phyloP scores from a whole-genome alignment of 2,329 filamentous ascomycete genomes.

The Aspergillus uvarum region DNA sequence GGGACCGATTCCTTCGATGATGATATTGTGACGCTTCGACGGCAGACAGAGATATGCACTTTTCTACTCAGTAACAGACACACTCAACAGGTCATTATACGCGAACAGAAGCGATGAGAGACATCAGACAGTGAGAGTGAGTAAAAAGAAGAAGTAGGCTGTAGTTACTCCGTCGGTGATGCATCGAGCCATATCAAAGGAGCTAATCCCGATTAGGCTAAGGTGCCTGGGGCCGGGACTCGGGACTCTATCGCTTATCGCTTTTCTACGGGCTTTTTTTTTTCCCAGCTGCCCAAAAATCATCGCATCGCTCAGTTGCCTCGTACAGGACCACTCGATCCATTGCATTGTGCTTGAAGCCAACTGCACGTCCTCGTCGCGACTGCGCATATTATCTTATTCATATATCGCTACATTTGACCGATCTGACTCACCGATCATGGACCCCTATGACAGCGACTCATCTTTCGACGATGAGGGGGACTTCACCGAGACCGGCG shows the following conservation, averaged over 20 bases:
- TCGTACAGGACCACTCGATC: neutral
- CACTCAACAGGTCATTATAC: too few relatives aligned
- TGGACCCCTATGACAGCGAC: slow-evolving; percentile 84
- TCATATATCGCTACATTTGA: neutral
- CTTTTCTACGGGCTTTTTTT: slow-evolving; percentile 18
- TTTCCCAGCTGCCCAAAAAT: slow-evolving; percentile 5
- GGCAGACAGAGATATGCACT: neutral
- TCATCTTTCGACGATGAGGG: slow-evolving; percentile 67
- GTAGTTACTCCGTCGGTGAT: slow-evolving; percentile 9
- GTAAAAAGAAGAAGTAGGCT: neutral
- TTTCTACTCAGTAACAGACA: too few relatives aligned
- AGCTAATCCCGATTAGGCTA: slow-evolving; percentile 11
- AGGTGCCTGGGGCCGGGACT: slow-evolving; percentile 5
- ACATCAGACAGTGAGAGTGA: neutral
- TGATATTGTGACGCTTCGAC: neutral
- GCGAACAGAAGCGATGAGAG: neutral
- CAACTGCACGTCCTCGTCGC: neutral
- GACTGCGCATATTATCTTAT: too few relatives aligned
- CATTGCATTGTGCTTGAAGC: neutral
- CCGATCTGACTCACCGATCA: slow-evolving; percentile 36
- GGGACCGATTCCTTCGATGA: neutral
- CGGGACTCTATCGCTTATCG: slow-evolving; percentile 24
- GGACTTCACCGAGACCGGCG: slow-evolving; percentile 64
- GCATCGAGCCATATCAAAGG: neutral
- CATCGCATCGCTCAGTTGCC: neutral